These are phyloP conservation scores for Byssothecium circinans DNA, from an alignment of 2,329 filamentous ascomycete genomes.

Conservation along the genomic window DNA sequence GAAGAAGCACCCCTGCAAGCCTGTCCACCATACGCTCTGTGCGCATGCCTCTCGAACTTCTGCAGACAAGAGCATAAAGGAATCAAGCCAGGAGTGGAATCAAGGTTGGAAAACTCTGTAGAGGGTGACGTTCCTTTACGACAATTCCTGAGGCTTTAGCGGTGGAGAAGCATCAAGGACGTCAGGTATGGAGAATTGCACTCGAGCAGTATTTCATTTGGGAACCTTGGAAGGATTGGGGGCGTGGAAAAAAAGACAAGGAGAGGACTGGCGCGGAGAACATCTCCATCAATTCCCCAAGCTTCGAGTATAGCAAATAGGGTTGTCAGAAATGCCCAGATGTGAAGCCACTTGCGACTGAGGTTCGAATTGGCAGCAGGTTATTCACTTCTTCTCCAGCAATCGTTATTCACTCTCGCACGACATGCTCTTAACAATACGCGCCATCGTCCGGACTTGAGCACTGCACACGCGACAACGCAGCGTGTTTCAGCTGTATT, in stretches of 20 bases:
- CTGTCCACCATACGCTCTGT: slow-evolving; percentile 22
- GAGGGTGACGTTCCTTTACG: slow-evolving; percentile 1
- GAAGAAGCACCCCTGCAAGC: slow-evolving; percentile 31
- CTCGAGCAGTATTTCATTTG: not conserved
- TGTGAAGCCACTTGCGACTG: no score
- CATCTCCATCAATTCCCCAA: slow-evolving; percentile 3
- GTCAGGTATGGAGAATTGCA: slow-evolving; percentile 3
- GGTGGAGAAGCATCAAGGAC: not conserved
- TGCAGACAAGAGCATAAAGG: not conserved
- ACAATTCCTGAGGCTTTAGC: slow-evolving; percentile 4
- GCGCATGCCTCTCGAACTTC: slow-evolving; percentile 8
- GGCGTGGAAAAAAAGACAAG: not conserved
- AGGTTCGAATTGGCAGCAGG: not conserved
- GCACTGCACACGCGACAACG: no score
- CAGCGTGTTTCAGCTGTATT: no score
- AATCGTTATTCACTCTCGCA: not conserved
- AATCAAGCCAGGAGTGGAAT: slow-evolving; percentile 3
- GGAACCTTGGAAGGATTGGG: not conserved
- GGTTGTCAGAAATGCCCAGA: not conserved
- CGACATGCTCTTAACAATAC: no score
- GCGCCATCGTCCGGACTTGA: no score
- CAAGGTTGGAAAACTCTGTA: slow-evolving; percentile 6
- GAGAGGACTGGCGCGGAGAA: slow-evolving; percentile 10
- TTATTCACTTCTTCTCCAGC: slow-evolving; percentile 1
- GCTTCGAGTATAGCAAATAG: not conserved